Evolutionary conservation across 75 land plant species (phyloP).

Genomic region (Picea sitchensis): DNA sequence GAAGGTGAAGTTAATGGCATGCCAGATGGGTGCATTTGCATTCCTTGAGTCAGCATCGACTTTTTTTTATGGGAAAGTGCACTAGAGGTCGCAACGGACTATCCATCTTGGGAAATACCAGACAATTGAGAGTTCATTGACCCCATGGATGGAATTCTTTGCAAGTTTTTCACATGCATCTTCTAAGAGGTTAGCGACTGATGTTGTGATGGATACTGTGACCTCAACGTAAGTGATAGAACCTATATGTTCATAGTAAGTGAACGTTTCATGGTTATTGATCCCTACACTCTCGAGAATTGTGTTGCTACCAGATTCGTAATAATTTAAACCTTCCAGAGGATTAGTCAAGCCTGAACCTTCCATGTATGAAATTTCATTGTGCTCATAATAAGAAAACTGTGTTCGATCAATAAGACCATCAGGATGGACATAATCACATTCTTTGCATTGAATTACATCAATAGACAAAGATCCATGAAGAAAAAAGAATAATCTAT

Average conservation of each 20-base stretch:
- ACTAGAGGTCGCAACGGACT: background rate
- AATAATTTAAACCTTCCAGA: constrained; percentile 24
- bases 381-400: constrained; percentile 24
- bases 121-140: constrained; percentile 19
- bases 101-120: constrained; percentile 23
- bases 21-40: constrained; percentile 19
- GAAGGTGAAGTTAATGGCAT: constrained; percentile 21
- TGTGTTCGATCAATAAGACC: constrained; percentile 31
- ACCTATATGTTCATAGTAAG: constrained; percentile 9
- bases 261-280: constrained; percentile 16
- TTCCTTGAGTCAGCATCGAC: constrained; percentile 33
- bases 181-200: constrained; percentile 14
- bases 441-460: no score
- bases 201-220: no score
- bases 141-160: constrained; percentile 20
- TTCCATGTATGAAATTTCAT: constrained; percentile 13
- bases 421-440: constrained; percentile 21
- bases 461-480: no score
- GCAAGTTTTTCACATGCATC: constrained; percentile 19
- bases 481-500: no score
- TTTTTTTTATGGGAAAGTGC: constrained; percentile 16
- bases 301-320: constrained; percentile 17
- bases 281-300: constrained; percentile 12
- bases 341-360: constrained; percentile 14
- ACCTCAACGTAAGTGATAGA: constrained; percentile 1